Conservation (phyloP, 2,329 filamentous ascomycete species). For the Lecanicillium sp. region DNA sequence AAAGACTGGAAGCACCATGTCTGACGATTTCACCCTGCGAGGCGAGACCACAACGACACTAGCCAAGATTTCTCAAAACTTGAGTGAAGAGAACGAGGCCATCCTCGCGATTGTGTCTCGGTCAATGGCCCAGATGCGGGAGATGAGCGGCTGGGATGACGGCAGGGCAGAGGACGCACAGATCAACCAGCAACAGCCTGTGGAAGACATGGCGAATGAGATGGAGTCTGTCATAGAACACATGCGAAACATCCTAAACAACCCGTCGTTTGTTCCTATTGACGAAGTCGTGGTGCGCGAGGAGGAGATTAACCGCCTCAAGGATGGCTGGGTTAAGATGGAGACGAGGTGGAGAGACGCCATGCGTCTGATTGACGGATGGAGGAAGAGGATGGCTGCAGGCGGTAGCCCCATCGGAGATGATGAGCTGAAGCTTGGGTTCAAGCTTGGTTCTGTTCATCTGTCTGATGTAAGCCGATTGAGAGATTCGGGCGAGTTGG, state of each 20-base stretch:
- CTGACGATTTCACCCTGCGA: slow-evolving; percentile 59
- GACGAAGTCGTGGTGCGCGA: slow-evolving; percentile 92
- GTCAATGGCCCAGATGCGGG: slow-evolving; percentile 63
- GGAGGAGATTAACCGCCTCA: slow-evolving; percentile 76
- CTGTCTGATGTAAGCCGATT: slow-evolving; percentile 45
- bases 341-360: slow-evolving; percentile 86
- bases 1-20: slow-evolving; percentile 14
- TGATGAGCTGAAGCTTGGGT: slow-evolving; percentile 59
- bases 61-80: slow-evolving; percentile 69
- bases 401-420: slow-evolving; percentile 63
- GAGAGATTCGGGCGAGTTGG: slow-evolving; percentile 11
- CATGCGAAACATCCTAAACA: slow-evolving; percentile 77
- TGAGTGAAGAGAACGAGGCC: slow-evolving; percentile 89
- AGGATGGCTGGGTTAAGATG: slow-evolving; percentile 89
- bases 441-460: slow-evolving; percentile 54
- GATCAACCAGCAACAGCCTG: slow-evolving; percentile 29
- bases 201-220: slow-evolving; percentile 63
- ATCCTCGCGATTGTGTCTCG: slow-evolving; percentile 64
- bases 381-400: slow-evolving; percentile 73
- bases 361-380: slow-evolving; percentile 82
- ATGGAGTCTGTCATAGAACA: slow-evolving; percentile 74
- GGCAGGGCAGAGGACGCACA: slow-evolving; percentile 23
- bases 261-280: slow-evolving; percentile 91
- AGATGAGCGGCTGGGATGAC: slow-evolving; percentile 53
- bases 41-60: slow-evolving; percentile 89